These are phyloP conservation scores for Colletotrichum sp. DNA, from an alignment of 2,329 filamentous ascomycete genomes.

Conservation along the genomic window DNA sequence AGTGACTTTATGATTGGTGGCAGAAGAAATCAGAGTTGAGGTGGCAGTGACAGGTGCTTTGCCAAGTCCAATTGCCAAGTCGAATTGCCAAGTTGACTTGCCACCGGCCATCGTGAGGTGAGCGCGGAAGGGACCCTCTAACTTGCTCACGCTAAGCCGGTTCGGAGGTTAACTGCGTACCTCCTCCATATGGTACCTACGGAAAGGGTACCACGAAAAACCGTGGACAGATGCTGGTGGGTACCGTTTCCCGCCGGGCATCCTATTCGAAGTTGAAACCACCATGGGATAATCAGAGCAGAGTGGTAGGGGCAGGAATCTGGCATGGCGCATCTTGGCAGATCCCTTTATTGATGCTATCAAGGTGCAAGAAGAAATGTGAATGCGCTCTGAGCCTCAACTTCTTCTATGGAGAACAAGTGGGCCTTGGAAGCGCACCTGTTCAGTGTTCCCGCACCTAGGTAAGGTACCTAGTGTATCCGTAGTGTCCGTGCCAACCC, in stretches of 20 bases:
- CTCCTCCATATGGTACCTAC: neutral
- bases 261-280: neutral
- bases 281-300: neutral
- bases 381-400: neutral
- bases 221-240: neutral
- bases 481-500: neutral
- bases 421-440: neutral
- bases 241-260: neutral
- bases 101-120: neutral
- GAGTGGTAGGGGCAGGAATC: neutral
- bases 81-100: neutral
- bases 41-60: neutral
- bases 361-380: neutral
- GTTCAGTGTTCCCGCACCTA: neutral
- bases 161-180: neutral
- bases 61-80: neutral
- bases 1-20: neutral
- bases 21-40: neutral
- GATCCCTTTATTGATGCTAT: neutral
- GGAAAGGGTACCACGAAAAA: neutral
- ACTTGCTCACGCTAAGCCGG: slow-evolving; percentile 10
- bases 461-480: no score
- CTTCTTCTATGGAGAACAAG: neutral
- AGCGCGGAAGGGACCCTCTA: neutral
- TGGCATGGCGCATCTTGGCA: neutral